Conservation (phyloP, 2,329 filamentous ascomycete species). For the Coniochaeta prunicola region DNA sequence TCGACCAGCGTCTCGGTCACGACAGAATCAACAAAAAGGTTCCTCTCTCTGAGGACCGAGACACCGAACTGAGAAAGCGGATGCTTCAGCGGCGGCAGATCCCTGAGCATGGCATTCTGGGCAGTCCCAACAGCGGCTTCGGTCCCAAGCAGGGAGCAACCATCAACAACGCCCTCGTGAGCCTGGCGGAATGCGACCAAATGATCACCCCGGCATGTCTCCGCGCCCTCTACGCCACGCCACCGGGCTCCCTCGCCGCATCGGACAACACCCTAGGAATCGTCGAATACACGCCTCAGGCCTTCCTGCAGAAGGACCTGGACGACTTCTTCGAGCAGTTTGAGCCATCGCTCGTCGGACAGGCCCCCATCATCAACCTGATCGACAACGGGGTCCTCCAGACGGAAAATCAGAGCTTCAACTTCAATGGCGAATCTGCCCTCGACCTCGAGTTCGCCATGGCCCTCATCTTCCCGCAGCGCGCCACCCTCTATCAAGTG, state of each 20-base stretch:
- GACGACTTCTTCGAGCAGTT: slow-evolving; percentile 40
- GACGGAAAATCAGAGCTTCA: slow-evolving; percentile 25
- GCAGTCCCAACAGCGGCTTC: slow-evolving; percentile 15
- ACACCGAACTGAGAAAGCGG: slow-evolving; percentile 17
- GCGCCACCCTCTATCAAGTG: slow-evolving; percentile 38
- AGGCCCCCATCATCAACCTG: slow-evolving; percentile 25
- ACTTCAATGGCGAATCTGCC: slow-evolving; percentile 29
- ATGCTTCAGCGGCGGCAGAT: slow-evolving; percentile 6
- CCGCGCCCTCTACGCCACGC: slow-evolving; percentile 37
- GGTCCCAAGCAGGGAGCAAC: slow-evolving; percentile 22
- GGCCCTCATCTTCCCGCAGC: slow-evolving; percentile 38
- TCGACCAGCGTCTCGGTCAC: slow-evolving; percentile 23
- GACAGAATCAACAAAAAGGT: slow-evolving; percentile 15
- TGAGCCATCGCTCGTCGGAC: slow-evolving; percentile 29
- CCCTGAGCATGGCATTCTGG: slow-evolving; percentile 19
- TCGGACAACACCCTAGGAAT: slow-evolving; percentile 44
- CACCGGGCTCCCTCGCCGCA: slow-evolving; percentile 24
- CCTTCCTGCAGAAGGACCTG: slow-evolving; percentile 42
- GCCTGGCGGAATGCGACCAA: slow-evolving; percentile 35
- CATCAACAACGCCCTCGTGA: slow-evolving; percentile 21
- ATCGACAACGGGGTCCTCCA: slow-evolving; percentile 27
- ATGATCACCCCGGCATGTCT: slow-evolving; percentile 52
- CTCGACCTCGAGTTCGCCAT: slow-evolving; percentile 34
- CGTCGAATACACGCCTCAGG: slow-evolving; percentile 46
- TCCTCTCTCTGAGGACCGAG: slow-evolving; percentile 14